phyloP scores from a whole-genome alignment of 1,284 basidiomycete genomes.

The Sporisorium graminicola region DNA sequence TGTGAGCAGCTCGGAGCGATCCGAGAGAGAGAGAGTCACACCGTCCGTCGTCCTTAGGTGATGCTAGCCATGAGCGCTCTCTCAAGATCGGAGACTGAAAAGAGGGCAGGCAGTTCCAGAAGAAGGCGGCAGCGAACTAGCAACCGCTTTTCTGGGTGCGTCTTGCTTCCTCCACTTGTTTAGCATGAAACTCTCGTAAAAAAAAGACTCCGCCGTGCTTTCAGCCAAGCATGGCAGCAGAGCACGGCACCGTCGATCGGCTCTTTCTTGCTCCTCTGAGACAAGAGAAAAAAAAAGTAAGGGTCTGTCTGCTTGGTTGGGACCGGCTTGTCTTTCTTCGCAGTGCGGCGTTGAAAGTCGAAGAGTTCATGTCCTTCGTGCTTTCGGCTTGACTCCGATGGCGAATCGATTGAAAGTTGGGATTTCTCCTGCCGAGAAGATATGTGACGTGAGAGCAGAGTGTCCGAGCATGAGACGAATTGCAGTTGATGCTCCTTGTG shows the following conservation, averaged over 20 bases:
- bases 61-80: not conserved
- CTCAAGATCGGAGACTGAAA: not conserved
- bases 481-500: not conserved
- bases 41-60: too few relatives aligned
- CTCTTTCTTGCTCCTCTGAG: not conserved
- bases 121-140: too few relatives aligned
- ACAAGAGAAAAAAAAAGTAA: constrained; percentile 1
- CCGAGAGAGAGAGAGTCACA: too few relatives aligned
- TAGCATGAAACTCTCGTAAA: not conserved
- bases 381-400: constrained; percentile 11
- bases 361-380: not conserved
- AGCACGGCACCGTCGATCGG: constrained; percentile 14
- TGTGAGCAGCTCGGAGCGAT: not conserved
- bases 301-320: constrained; percentile 24
- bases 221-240: constrained; percentile 2
- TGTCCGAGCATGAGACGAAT: not conserved
- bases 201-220: constrained; percentile 7
- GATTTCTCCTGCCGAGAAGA: not conserved
- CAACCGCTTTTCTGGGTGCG: constrained; percentile 1
- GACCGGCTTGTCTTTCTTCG: constrained; percentile 1
- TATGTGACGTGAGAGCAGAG: not conserved
- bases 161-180: constrained; percentile 14
- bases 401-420: not conserved
- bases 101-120: too few relatives aligned
- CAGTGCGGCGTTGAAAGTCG: constrained; percentile 8